A percentile compares a stretch with the other conserved stretches of the same genome.
Conservation (phyloP, 805 yeast species). For the Starmerella khaoyaiensis region DNA sequence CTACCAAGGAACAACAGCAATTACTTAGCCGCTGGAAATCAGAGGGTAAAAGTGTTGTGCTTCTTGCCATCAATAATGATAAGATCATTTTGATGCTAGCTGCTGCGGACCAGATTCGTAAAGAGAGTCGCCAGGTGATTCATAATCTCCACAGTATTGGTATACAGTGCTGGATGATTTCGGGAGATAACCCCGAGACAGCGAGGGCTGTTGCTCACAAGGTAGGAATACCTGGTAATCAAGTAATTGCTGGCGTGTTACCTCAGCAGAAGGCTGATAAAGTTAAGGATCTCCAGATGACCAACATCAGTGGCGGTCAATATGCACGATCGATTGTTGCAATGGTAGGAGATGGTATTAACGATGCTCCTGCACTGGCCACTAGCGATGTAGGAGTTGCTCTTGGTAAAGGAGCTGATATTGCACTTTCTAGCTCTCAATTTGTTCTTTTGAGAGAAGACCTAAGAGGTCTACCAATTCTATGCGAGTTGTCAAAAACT, state of each 20-base stretch:
- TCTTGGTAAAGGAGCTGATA: constrained; percentile 60
- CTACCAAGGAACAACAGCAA: constrained; percentile 27
- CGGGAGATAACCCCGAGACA: constrained; percentile 59
- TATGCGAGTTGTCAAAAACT: constrained; percentile 51
- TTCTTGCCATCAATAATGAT: constrained; percentile 34
- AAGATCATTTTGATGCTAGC: constrained; percentile 33
- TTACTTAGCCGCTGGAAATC: constrained; percentile 42
- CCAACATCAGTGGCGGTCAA: constrained; percentile 25
- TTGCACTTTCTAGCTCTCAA: constrained; percentile 63
- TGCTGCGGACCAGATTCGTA: constrained; percentile 41
- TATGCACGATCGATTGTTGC: constrained; percentile 38
- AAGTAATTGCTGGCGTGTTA: constrained; percentile 55
- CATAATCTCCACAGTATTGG: constrained; percentile 30
- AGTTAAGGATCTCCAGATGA: constrained; percentile 41
- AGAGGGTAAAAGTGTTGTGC: constrained; percentile 50
- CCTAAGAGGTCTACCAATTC: constrained; percentile 38
- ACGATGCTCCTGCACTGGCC: constrained; percentile 71
- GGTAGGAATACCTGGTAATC: constrained; percentile 40
- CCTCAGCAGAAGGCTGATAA: constrained; percentile 61
- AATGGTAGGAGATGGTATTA: constrained; percentile 76
- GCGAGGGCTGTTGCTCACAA: constrained; percentile 55
- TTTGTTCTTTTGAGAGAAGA: constrained; percentile 49
- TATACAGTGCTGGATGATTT: constrained; percentile 58
- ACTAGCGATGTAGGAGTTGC: constrained; percentile 70
- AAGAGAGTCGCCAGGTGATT: constrained; percentile 45